Conservation (phyloP, 139 green algal species). For the Tetraselmis striata region DNA sequence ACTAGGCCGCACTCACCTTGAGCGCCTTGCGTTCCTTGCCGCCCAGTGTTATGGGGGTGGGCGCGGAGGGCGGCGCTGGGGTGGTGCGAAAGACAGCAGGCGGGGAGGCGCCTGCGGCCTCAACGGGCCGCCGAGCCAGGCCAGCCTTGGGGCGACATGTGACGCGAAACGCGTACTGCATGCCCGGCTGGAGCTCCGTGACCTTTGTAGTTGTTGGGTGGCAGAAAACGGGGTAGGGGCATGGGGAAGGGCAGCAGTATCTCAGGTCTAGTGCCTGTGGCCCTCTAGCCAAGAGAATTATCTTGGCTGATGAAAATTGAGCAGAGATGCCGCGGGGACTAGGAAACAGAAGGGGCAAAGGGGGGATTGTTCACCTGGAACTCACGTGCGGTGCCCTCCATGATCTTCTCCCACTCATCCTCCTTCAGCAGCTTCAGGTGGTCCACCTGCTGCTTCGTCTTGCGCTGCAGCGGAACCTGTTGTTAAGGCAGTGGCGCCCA, state of each 20-base stretch:
- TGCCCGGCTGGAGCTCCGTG: conserved; percentile 34
- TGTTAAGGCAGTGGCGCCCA: too few relatives aligned
- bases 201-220: too few relatives aligned
- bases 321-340: too few relatives aligned
- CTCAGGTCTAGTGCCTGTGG: too few relatives aligned
- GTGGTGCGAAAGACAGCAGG: not conserved
- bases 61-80: not conserved
- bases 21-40: not conserved
- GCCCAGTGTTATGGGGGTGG: not conserved
- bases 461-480: not conserved
- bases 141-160: not conserved
- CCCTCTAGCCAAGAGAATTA: too few relatives aligned
- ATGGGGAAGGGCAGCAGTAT: too few relatives aligned
- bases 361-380: too few relatives aligned
- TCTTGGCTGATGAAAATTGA: too few relatives aligned
- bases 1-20: not conserved
- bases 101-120: not conserved
- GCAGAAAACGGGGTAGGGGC: too few relatives aligned
- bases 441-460: not conserved
- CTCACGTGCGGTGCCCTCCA: not conserved
- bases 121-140: not conserved
- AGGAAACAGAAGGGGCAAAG: too few relatives aligned
- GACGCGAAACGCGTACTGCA: conserved; percentile 38
- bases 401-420: not conserved
- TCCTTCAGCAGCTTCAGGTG: not conserved